Base-by-base conservation (phyloP, 345 rosid species). In the Combretum micranthum region DNA sequence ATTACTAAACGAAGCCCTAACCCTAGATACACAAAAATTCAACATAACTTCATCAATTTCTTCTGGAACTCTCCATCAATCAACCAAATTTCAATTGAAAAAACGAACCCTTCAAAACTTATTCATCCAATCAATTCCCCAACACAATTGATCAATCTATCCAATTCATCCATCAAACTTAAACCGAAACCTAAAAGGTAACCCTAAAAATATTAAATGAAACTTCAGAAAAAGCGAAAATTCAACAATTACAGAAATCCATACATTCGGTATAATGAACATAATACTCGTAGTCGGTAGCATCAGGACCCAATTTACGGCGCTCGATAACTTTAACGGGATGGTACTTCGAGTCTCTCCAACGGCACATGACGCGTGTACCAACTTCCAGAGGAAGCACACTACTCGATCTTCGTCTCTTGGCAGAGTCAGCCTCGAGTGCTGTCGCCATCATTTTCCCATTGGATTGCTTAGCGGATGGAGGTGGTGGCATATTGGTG, bases 271-370 rank as follows among this genome's bases (percentile, higher is more conserved):
- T 87, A 72, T 93, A 93, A 60, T 93, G 99, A 60, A 93, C 99
- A 62, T 93, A 93, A 44, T 89, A 93, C 80, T 93, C 99, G 71
- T 93, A 93, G 45, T 83, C 97, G 68, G 70, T 83, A 47, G 74
- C 94, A 47, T 66, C 80, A 15, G 15, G 57, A 37, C 53, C 64
- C 50, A 76, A 42, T 85, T 74, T 87, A 12, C 99, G 87, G 42
- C 99, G 94, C 65, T 93, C 97, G 53, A 89, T 93, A 66, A 93
- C 99, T 70, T 93, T 93, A 39, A 93, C 97, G 7, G 90, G 97
- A 52, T 93, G 99, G 53, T 80, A 86, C 69, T 93, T 93, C 3
- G 85, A 85, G 75, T 93, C 99, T 60, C 99, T 79, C 99, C 99
- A 89, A 10, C 81, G 91, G 80, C 99, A 89, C 97, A 82, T 59